A percentile compares a stretch with the other conserved stretches of the same genome.
Conservation (phyloP, 2,329 filamentous ascomycete species). For the Trichoderma pleuroti region DNA sequence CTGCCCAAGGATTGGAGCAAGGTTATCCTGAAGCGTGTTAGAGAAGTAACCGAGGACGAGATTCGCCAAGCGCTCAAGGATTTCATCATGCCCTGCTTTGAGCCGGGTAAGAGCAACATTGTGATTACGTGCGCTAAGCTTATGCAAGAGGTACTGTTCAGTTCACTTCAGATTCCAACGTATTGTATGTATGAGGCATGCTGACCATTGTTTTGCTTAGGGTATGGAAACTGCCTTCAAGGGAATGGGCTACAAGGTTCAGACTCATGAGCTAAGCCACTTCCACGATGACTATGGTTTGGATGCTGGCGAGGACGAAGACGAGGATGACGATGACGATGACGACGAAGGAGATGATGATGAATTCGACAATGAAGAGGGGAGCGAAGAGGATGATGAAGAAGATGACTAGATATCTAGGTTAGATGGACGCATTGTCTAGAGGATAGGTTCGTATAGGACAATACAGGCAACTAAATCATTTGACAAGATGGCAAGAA, state of each 20-base stretch:
- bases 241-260: conserved; percentile 72
- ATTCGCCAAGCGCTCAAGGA: conserved; percentile 71
- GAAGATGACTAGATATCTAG: neutral
- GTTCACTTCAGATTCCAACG: no score
- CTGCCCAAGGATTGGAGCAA: conserved; percentile 75
- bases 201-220: conserved; percentile 41
- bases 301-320: conserved; percentile 60
- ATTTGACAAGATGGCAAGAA: neutral
- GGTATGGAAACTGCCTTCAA: conserved; percentile 71
- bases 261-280: conserved; percentile 68
- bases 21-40: conserved; percentile 71
- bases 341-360: conserved; percentile 36
- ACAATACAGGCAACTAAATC: neutral
- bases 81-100: conserved; percentile 75
- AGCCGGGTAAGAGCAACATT: conserved; percentile 74
- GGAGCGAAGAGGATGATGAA: conserved; percentile 7
- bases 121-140: conserved; percentile 84
- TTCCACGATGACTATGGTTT: conserved; percentile 92
- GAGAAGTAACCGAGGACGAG: conserved; percentile 71
- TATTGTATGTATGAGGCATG: neutral
- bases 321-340: conserved; percentile 49
- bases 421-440: neutral
- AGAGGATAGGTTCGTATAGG: neutral
- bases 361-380: conserved; percentile 18
- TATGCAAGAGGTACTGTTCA: conserved; percentile 66